These are phyloP conservation scores for Pyricularia sp. DNA, from an alignment of 2,329 filamentous ascomycete species.

Conservation along the genomic window DNA sequence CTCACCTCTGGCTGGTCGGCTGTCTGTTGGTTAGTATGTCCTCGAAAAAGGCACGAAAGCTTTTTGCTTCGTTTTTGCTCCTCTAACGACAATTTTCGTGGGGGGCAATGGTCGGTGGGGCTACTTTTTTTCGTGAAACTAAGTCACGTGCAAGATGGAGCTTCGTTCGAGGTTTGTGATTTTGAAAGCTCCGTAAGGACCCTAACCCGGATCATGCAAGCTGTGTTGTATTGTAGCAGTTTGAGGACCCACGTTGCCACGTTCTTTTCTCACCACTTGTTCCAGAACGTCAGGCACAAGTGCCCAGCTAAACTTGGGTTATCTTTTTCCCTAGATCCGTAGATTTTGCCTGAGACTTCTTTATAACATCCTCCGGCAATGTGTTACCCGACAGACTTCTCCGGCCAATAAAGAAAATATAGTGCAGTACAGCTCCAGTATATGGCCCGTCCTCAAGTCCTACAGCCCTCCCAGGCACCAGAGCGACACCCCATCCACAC, in stretches of 20 bases:
- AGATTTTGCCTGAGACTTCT: too few relatives aligned
- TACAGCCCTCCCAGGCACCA: too few relatives aligned
- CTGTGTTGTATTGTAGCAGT: neutral
- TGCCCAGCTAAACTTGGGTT: too few relatives aligned
- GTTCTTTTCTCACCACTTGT: too few relatives aligned
- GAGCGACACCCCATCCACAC: neutral
- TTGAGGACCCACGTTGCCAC: too few relatives aligned
- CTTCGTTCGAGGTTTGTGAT: neutral
- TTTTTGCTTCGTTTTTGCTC: constrained; percentile 2
- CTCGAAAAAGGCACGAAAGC: neutral
- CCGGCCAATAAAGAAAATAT: too few relatives aligned
- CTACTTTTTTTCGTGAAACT: neutral
- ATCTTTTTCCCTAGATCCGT: too few relatives aligned
- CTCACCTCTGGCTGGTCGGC: constrained; percentile 3
- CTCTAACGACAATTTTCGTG: neutral
- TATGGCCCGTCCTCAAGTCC: too few relatives aligned
- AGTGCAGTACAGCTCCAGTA: too few relatives aligned
- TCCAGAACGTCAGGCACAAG: too few relatives aligned
- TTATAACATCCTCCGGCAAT: too few relatives aligned
- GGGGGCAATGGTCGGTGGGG: neutral
- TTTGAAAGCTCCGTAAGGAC: neutral
- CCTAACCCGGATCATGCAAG: neutral
- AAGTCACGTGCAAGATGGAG: neutral
- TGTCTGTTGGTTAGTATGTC: neutral
- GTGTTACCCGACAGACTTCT: too few relatives aligned